Conservation (phyloP, 2,329 filamentous ascomycete species). For the Diplocarpon mali region DNA sequence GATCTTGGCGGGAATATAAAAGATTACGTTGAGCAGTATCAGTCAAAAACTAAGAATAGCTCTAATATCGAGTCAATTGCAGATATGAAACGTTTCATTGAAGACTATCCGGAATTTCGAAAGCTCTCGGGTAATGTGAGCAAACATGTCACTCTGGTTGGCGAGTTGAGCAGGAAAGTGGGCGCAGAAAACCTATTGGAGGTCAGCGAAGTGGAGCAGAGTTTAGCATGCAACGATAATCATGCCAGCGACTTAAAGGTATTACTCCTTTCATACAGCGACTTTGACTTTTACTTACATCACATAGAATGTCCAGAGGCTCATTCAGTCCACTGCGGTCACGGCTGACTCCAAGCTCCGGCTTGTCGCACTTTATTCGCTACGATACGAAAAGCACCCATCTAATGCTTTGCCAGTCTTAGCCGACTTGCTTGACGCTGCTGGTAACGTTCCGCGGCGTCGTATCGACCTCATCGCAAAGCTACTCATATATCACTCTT, state of each 20-base stretch:
- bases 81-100: slow-evolving; percentile 98
- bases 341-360: slow-evolving; percentile 75
- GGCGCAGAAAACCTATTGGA: slow-evolving; percentile 82
- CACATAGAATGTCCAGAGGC: slow-evolving; percentile 63
- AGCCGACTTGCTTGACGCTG: slow-evolving; percentile 73
- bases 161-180: slow-evolving; percentile 81
- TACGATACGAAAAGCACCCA: slow-evolving; percentile 81
- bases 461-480: slow-evolving; percentile 73
- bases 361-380: slow-evolving; percentile 84
- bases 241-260: slow-evolving; percentile 87
- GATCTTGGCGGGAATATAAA: slow-evolving; percentile 94
- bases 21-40: slow-evolving; percentile 96
- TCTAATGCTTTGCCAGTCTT: slow-evolving; percentile 76
- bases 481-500: slow-evolving; percentile 75
- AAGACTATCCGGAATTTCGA: slow-evolving; percentile 96
- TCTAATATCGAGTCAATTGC: slow-evolving; percentile 93
- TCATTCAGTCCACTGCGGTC: slow-evolving; percentile 72
- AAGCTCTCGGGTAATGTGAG: slow-evolving; percentile 96
- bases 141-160: slow-evolving; percentile 94
- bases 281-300: slow-evolving; percentile 20
- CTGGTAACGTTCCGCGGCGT: slow-evolving; percentile 66
- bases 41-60: slow-evolving; percentile 92
- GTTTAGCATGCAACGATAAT: slow-evolving; percentile 92
- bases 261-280: slow-evolving; percentile 19
- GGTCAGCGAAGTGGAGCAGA: slow-evolving; percentile 94